Conservation (phyloP, 768 basidiomycete species). For the Daedalea quercina region DNA sequence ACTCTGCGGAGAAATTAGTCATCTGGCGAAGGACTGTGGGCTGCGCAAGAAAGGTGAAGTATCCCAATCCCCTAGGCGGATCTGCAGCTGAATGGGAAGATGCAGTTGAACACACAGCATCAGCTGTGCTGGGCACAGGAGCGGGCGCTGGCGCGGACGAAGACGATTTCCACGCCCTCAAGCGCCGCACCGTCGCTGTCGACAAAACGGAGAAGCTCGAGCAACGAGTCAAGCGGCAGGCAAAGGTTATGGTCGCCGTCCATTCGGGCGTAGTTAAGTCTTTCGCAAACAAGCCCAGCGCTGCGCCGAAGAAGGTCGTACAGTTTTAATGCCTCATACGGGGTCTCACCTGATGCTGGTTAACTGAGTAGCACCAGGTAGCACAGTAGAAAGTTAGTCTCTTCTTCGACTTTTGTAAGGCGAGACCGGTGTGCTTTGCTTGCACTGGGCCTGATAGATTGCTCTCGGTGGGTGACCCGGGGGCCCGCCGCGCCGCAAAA, state of each 20-base stretch:
- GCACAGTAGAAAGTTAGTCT: no score
- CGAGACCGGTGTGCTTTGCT: no score
- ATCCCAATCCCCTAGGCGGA: neutral
- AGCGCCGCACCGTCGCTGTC: slow-evolving; percentile 54
- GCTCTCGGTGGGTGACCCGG: no score
- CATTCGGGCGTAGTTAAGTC: slow-evolving; percentile 31
- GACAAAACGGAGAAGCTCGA: slow-evolving; percentile 51
- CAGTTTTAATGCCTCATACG: no score
- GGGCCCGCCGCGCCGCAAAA: no score
- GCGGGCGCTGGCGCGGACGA: slow-evolving; percentile 78
- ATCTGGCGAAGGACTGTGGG: slow-evolving; percentile 80
- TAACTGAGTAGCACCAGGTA: no score
- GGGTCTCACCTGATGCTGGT: no score
- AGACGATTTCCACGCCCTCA: slow-evolving; percentile 87
- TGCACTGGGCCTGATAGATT: no score
- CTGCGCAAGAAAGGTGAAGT: slow-evolving; percentile 46
- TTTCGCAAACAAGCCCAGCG: slow-evolving; percentile 10
- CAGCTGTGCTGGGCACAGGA: slow-evolving; percentile 38
- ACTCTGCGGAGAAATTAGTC: slow-evolving; percentile 77
- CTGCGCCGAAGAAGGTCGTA: slow-evolving; percentile 18
- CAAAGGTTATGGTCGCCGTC: slow-evolving; percentile 38
- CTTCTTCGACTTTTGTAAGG: no score
- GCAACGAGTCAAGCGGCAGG: slow-evolving; percentile 33
- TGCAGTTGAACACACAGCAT: slow-evolving; percentile 30
- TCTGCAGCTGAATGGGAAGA: slow-evolving; percentile 19